phyloP scores from a whole-genome alignment of 352 stramenopile species.

The Pythium coloratum region DNA sequence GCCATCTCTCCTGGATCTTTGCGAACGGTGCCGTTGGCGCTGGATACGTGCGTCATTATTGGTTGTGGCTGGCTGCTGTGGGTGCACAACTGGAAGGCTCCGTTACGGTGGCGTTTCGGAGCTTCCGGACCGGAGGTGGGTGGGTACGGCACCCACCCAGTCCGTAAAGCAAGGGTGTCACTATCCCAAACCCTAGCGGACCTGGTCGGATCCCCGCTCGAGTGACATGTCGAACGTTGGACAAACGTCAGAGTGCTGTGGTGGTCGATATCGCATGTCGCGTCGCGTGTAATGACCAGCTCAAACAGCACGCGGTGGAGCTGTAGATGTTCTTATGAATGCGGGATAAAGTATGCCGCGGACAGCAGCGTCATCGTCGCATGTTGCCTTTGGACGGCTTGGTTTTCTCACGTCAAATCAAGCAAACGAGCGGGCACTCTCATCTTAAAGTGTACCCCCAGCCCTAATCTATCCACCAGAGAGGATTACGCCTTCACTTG shows the following conservation, averaged over 20 bases:
- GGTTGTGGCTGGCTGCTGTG: neutral
- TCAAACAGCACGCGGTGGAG: neutral
- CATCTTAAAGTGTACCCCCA: slow-evolving; percentile 32
- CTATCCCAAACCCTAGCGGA: neutral
- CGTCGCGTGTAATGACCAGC: slow-evolving; percentile 2
- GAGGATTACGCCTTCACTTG: slow-evolving; percentile 10
- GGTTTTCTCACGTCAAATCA: slow-evolving; percentile 2
- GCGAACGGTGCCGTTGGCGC: neutral
- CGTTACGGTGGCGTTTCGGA: neutral
- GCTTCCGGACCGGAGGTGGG: neutral
- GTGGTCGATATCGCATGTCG: neutral
- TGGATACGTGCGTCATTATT: neutral
- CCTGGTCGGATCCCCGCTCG: neutral
- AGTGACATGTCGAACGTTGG: neutral
- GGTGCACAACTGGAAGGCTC: slow-evolving; percentile 3
- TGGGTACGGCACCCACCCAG: neutral
- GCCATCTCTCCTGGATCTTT: neutral
- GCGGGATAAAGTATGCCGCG: neutral
- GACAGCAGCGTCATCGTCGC: neutral
- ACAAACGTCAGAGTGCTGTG: neutral
- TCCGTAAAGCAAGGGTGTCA: neutral
- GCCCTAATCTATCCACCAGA: slow-evolving; percentile 8
- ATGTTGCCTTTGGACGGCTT: neutral
- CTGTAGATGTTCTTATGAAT: neutral
- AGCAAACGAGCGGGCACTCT: neutral